Evolutionary conservation across 2,329 filamentous ascomycete species (phyloP), one percentile per base, ranked within the genome.

Genomic region (Aspergillus felis): DNA sequence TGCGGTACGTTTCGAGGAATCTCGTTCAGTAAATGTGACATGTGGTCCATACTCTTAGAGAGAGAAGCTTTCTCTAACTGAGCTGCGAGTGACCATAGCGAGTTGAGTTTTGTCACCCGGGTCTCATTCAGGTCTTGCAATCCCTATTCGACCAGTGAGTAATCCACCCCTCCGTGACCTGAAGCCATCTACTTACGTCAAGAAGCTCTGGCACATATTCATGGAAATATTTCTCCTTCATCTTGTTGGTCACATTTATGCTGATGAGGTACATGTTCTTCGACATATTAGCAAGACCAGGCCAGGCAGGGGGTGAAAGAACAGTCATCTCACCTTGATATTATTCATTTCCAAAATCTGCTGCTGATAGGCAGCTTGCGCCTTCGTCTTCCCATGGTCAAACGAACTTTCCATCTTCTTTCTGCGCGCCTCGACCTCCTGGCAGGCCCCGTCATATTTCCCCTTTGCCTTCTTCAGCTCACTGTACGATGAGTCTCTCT

Each of bases 161-260:
- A 64, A 38, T 49, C 22, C 14, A 25, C 42, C n/a, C 41, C 14
- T 22, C 3, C 8, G 8, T 17, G 24, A 14, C 6, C 9, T 47
- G 41, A 29, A 32, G 6, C 4, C 22, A 27, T 6, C 44, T 22
- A 64, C 80, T 76, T 76, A 92, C 92, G 76, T 97, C 91, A 71
- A 99, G 83, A 57, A 97, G 78, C 71, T 97, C 94, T 8, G 94
- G 94, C 22, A 99, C 83, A 73, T 97, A 97, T 74, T 97, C 92
- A 72, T 97, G 89, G 71, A 96, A 99, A 79, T 97, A 97, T 71
- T 88, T 91, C 72, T 97, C 92, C 79, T 97, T 99, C 70, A 96
- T 88, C 78, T 94, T 96, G 77, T 99, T 99, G 35, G 92, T 95
- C 57, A 97, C 91, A 71, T 96, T 96, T 78, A 99, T 96, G 60